phyloP scores from a whole-genome alignment of 2,329 filamentous ascomycete genomes.

The Coniochaeta ligniaria region DNA sequence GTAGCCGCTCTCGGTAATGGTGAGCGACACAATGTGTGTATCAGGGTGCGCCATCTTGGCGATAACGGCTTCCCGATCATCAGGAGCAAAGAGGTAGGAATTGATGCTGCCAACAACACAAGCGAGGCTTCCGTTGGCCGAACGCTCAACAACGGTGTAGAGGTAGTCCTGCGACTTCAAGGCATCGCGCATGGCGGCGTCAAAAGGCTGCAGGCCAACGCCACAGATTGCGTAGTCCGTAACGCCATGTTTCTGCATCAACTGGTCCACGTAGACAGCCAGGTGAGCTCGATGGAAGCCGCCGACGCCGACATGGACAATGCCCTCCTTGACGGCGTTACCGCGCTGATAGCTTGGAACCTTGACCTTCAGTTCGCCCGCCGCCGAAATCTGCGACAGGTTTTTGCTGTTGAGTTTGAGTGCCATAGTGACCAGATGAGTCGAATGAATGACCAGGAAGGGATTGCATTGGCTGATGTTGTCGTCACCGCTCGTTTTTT shows the following conservation, averaged over 20 bases:
- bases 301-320: slow-evolving; percentile 46
- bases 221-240: slow-evolving; percentile 43
- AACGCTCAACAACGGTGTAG: slow-evolving; percentile 48
- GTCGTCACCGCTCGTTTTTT: background rate
- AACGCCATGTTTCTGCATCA: slow-evolving; percentile 37
- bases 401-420: slow-evolving; percentile 31
- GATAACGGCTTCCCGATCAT: slow-evolving; percentile 42
- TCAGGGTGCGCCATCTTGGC: slow-evolving; percentile 48
- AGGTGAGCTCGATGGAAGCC: slow-evolving; percentile 48
- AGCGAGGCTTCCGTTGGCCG: slow-evolving; percentile 38
- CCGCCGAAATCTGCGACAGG: slow-evolving; percentile 23
- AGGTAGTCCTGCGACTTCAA: slow-evolving; percentile 39
- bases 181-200: slow-evolving; percentile 42
- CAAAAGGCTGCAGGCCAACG: slow-evolving; percentile 42
- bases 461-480: background rate
- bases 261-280: slow-evolving; percentile 41
- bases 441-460: background rate
- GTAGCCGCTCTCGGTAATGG: slow-evolving; percentile 50
- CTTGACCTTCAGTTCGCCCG: slow-evolving; percentile 15
- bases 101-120: slow-evolving; percentile 44
- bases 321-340: slow-evolving; percentile 40
- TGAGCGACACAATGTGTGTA: slow-evolving; percentile 46
- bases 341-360: slow-evolving; percentile 35
- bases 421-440: background rate
- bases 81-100: slow-evolving; percentile 43